Percentiles rank a stretch among this genome's conserved stretches.
These are phyloP conservation scores for Camellia sinensis DNA, from an alignment of 148 eudicot genomes.

Conservation along the genomic window DNA sequence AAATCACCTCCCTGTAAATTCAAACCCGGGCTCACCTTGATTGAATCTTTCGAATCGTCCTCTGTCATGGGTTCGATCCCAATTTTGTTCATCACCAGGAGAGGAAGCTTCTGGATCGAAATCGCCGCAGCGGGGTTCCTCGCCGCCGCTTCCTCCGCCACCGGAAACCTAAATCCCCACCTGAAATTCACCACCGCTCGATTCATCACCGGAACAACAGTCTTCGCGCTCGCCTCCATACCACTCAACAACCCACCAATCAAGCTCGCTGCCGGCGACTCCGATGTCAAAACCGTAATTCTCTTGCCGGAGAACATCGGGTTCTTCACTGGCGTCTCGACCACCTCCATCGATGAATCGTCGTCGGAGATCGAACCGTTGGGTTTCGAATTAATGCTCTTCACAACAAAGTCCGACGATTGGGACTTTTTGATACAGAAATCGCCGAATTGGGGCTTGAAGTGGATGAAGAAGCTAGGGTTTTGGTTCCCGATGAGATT, in stretches of 20 bases:
- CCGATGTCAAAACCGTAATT: slow-evolving; percentile 28
- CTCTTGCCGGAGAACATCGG: slow-evolving; percentile 18
- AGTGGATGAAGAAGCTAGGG: slow-evolving; percentile 69
- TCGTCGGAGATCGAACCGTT: slow-evolving; percentile 29
- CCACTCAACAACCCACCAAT: slow-evolving; percentile 42
- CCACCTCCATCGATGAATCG: slow-evolving; percentile 34
- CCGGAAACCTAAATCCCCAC: slow-evolving; percentile 79
- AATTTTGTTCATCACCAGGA: slow-evolving; percentile 68
- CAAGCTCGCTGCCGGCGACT: slow-evolving; percentile 20
- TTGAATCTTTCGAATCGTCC: slow-evolving; percentile 18
- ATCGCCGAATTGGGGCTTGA: slow-evolving; percentile 76
- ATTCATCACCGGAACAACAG: slow-evolving; percentile 47
- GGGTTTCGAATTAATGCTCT: slow-evolving; percentile 12
- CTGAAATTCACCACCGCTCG: slow-evolving; percentile 61
- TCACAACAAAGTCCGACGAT: slow-evolving; percentile 30
- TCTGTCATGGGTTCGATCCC: slow-evolving; percentile 71
- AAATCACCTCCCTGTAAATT: slow-evolving; percentile 20
- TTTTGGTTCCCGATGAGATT: slow-evolving; percentile 41
- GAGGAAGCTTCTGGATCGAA: slow-evolving; percentile 43
- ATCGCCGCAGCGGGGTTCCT: slow-evolving; percentile 31
- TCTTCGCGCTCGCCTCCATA: slow-evolving; percentile 58
- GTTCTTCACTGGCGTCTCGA: slow-evolving; percentile 29
- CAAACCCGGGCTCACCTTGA: slow-evolving; percentile 9
- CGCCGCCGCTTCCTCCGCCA: slow-evolving; percentile 23
- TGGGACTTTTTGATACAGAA: slow-evolving; percentile 61